phyloP scores from a whole-genome alignment of 257 asterid genomes.

The Solanum chmielewskii region DNA sequence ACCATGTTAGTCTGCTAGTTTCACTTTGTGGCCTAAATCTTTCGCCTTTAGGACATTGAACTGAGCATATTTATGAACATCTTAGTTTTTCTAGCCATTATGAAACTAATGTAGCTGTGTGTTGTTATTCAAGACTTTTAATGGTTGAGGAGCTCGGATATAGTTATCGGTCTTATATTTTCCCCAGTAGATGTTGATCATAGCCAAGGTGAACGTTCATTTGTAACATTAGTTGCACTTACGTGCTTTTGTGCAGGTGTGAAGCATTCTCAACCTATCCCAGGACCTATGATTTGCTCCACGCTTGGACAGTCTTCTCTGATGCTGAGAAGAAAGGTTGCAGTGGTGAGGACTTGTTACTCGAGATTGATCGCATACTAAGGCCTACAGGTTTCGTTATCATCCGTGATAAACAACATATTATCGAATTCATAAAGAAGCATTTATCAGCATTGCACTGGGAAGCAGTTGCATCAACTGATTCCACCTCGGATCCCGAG shows the following conservation, averaged over 20 bases:
- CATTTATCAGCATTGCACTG: slow-evolving; percentile 71
- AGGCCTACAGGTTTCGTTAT: slow-evolving; percentile 86
- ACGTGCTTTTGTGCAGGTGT: slow-evolving; percentile 40
- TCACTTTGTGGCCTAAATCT: not conserved
- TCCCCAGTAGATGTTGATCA: not conserved
- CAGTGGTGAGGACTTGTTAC: slow-evolving; percentile 81
- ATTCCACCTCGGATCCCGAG: slow-evolving; percentile 38
- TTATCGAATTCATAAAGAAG: slow-evolving; percentile 75
- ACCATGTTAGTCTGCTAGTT: not conserved
- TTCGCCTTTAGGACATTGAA: not conserved
- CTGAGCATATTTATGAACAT: not conserved
- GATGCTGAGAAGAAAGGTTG: slow-evolving; percentile 91
- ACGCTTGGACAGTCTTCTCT: slow-evolving; percentile 74
- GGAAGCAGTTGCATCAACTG: slow-evolving; percentile 45
- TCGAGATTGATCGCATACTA: slow-evolving; percentile 84
- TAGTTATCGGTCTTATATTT: not conserved
- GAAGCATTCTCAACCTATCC: slow-evolving; percentile 95
- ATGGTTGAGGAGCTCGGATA: not conserved
- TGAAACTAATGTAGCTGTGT: not conserved
- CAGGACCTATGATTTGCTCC: slow-evolving; percentile 80
- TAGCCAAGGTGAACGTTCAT: not conserved
- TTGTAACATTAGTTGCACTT: not conserved
- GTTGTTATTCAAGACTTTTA: not conserved
- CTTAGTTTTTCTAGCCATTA: not conserved
- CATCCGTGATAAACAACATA: slow-evolving; percentile 52